Percentiles rank a stretch among this genome's conserved stretches.
phyloP scores from a whole-genome alignment of 106 monocot genomes.

The Xerophyta viscosa region DNA sequence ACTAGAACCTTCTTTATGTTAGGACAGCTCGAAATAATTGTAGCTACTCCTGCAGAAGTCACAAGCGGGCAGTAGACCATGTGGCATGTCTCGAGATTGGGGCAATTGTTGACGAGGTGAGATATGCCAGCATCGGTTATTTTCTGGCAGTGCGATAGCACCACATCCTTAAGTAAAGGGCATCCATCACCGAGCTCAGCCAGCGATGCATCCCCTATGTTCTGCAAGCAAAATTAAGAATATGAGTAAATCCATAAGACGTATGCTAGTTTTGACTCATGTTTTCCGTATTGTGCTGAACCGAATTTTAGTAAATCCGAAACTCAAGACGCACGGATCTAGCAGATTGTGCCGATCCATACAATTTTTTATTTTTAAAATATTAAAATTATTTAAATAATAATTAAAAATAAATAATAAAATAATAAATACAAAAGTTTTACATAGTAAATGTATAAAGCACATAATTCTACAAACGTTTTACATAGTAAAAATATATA shows the following conservation, averaged over 20 bases:
- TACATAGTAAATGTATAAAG: no score
- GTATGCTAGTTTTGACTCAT: no score
- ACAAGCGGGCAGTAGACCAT: conserved; percentile 88
- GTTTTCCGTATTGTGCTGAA: no score
- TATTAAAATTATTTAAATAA: no score
- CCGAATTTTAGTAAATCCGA: no score
- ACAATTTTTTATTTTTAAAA: no score
- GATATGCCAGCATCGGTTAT: conserved; percentile 74
- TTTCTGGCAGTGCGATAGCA: conserved; percentile 64
- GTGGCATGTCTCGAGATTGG: conserved; percentile 61
- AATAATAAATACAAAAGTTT: no score
- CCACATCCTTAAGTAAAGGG: conserved; percentile 58
- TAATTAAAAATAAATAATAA: no score
- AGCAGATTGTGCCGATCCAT: no score
- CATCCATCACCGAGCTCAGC: conserved; percentile 76
- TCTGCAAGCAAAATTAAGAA: conserved; percentile 26
- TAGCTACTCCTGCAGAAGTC: conserved; percentile 76
- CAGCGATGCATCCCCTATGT: conserved; percentile 55
- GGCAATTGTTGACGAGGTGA: conserved; percentile 72
- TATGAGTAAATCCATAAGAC: neutral
- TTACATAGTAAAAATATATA: no score
- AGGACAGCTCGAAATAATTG: conserved; percentile 63
- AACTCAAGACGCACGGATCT: no score
- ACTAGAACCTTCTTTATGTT: conserved; percentile 75
- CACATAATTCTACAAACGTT: no score